Base-by-base conservation (phyloP, 83 land plant species). In the Picea mariana region DNA sequence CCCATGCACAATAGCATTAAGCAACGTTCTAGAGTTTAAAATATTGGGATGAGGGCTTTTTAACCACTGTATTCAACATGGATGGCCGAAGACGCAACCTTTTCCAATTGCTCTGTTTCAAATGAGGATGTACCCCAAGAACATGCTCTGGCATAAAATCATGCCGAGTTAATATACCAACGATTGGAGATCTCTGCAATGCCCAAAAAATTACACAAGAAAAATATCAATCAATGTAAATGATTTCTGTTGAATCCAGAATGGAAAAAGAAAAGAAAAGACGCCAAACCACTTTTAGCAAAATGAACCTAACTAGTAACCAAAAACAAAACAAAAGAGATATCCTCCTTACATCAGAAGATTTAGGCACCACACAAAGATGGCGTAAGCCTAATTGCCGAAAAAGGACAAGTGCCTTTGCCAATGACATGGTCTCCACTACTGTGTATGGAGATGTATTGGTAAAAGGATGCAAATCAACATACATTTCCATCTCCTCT, bases 381-480 rank as follows among this genome's bases (percentile, higher is more conserved):
- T 97, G 99, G 52, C 99, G 87, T 26, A 97, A 85, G 9, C 94
- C 99, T 59, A 97, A 87, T 62, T 89, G 91, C 38, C 96, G 90
- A 69, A 97, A 95, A 55, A 95, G 85, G 20, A 95, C 77, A 31
- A 87, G 92, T 40, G 98, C 95, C 83, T 97, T 97, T 7, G 99
- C 93, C 76, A 97, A 87, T 5, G 99, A 95, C 96, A 97, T 97
- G 76, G 96, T 93, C 86, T 97, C 99, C 24, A 95, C 92, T 15
- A 95, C 98, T 4, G 99, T 92, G 81, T 97, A 95, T 11, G 99
- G 98, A 17, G 99, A 95, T 15, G 97, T 87, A 81, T 97, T 95
- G 20, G 94, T 92, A 44, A 93, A 89, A 5, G 96, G 95, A 81
- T 90, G 94, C n/a, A 97, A 86, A 86, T 97, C 99, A n/a, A 97